Evolutionary conservation across 1,284 basidiomycete species (phyloP), one percentile per base, ranked within the genome.

Genomic region (Heterobasidion parviporum): DNA sequence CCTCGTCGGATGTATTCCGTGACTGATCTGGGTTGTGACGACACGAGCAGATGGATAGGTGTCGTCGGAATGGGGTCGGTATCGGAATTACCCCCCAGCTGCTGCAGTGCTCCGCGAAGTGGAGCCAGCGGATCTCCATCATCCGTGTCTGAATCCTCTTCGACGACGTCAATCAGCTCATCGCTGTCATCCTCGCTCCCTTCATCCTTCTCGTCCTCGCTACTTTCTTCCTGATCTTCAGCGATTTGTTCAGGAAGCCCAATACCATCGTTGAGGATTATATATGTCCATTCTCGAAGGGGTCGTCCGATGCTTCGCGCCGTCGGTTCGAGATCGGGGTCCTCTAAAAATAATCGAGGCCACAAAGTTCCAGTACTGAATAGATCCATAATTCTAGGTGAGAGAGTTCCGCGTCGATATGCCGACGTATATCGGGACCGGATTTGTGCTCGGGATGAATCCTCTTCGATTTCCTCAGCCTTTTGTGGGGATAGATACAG

Each of bases 1-100:
- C 90, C 89, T 33, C 85, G 81, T 15, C 92, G 82, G 44, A 87
- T 65, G 60, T 89, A 88, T 64, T 94, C 91, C 1, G 70, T 77
- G 9, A 93, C 71, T 1, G 69, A 65, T 47, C 77, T 78, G 7
- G 71, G 68, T 15, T 57, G 65, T 5, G 60, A 60, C 52, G 56
- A 60, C 54, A 32, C 26, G 15, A 14, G 46, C 16, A 18, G 12
- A 16, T 16, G 46, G 26, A 15, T 3, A 48, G 10, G 46, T 48
- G 18, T 18, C 3, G 46, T 10, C 45, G 48, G 56, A 62, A 63
- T 66, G 1, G 65, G 62, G 14, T 70, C 66, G 8, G 61, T 59
- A 32, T 65, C 57, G 3, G 53, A 33, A 33, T 50, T 47, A 9
- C 58, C 53, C 16, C 56, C 57, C 20, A 89, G 74, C 50, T 80